A percentile compares a stretch with the other conserved stretches of the same genome.
These are phyloP conservation scores for Croton laevigatus DNA, from an alignment of 441 rosid genomes.

Conservation along the genomic window DNA sequence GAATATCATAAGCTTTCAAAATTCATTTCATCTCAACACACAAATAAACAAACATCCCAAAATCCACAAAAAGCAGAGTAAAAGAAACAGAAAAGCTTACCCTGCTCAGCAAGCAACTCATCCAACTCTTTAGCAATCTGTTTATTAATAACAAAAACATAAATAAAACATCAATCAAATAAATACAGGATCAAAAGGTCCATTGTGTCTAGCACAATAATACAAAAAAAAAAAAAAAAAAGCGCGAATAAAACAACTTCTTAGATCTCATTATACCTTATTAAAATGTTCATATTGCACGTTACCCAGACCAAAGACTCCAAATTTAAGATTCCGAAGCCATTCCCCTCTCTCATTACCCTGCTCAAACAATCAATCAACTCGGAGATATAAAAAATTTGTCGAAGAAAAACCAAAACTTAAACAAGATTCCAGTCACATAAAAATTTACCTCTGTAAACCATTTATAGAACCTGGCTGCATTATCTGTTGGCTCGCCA, in stretches of 20 bases:
- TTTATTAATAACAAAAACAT: slow-evolving; percentile 5
- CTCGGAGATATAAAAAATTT: background rate
- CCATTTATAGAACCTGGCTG: slow-evolving; percentile 98
- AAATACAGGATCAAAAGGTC: background rate
- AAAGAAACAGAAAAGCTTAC: slow-evolving; percentile 37
- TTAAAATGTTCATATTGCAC: slow-evolving; percentile 97
- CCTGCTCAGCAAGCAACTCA: slow-evolving; percentile 64
- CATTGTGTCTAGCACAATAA: background rate
- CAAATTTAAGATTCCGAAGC: slow-evolving; percentile 66
- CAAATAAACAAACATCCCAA: background rate
- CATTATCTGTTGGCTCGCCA: slow-evolving; percentile 98
- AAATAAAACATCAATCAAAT: background rate
- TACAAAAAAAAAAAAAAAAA: too few species aligned
- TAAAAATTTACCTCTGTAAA: slow-evolving; percentile 69
- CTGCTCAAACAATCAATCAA: slow-evolving; percentile 31
- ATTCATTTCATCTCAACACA: background rate
- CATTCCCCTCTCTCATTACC: slow-evolving; percentile 74
- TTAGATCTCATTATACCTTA: slow-evolving; percentile 43
- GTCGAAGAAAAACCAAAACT: background rate
- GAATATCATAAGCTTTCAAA: background rate
- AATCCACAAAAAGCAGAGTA: background rate
- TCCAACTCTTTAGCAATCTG: slow-evolving; percentile 90
- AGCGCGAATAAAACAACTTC: background rate
- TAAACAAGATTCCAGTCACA: background rate
- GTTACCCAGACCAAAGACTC: slow-evolving; percentile 97